Percentiles rank a stretch among this genome's conserved stretches.
phyloP scores from a whole-genome alignment of 208 protist species.

The Leishmania guyanensis region DNA sequence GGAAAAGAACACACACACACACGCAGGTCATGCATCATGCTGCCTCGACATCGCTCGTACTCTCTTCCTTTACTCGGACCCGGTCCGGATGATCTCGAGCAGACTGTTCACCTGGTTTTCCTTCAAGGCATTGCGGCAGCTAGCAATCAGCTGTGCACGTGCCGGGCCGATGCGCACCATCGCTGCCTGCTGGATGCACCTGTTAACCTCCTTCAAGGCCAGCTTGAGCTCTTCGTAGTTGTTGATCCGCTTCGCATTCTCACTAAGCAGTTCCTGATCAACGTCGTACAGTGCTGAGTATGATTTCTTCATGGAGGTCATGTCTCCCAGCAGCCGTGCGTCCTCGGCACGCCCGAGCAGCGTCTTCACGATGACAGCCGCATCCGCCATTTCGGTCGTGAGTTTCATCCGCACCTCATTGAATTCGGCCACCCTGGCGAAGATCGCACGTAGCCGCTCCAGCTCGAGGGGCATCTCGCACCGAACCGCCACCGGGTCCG shows the following conservation, averaged over 20 bases:
- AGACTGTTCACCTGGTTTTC: conserved; percentile 71
- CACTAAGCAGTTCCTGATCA: conserved; percentile 88
- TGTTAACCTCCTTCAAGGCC: conserved; percentile 90
- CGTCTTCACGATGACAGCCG: conserved; percentile 83
- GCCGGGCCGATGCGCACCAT: conserved; percentile 82
- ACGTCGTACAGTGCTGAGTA: conserved; percentile 88
- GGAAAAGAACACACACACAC: conserved; percentile 1
- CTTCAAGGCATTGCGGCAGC: conserved; percentile 89
- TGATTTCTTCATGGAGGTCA: conserved; percentile 72
- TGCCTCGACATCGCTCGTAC: background rate
- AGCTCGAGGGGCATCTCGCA: conserved; percentile 88
- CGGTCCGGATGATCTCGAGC: conserved; percentile 84
- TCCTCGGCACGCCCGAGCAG: conserved; percentile 93
- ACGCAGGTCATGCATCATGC: background rate
- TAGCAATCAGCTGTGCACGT: conserved; percentile 53
- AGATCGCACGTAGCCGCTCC: conserved; percentile 46
- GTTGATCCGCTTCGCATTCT: conserved; percentile 92
- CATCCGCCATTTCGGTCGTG: conserved; percentile 94
- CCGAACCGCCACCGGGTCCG: conserved; percentile 23
- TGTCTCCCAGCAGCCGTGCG: conserved; percentile 87
- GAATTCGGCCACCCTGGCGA: conserved; percentile 84
- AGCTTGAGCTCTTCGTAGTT: conserved; percentile 92
- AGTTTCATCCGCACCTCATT: conserved; percentile 89
- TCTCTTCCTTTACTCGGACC: conserved; percentile 30
- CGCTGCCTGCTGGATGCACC: conserved; percentile 92